A percentile compares a stretch with the other conserved stretches of the same genome.
phyloP scores from a whole-genome alignment of 1,284 basidiomycete genomes.

The Ceratobasidium sp. region DNA sequence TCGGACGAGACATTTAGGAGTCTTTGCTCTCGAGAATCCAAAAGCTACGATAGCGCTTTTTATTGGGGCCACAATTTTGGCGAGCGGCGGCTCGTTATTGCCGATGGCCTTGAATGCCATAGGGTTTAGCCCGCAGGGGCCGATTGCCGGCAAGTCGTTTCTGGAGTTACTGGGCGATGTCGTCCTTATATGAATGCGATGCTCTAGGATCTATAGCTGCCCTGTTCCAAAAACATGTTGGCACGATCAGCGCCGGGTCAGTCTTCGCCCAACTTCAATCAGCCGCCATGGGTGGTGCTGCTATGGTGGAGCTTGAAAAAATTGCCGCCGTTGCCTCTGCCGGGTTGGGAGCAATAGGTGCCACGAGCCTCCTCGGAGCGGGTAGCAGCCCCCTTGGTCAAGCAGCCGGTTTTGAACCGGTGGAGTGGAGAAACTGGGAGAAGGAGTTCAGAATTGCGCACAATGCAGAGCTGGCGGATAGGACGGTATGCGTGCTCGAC shows the following conservation, averaged over 20 bases:
- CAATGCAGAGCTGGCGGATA: not conserved
- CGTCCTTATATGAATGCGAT: not conserved
- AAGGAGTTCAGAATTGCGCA: not conserved
- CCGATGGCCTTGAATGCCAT: conserved; percentile 10
- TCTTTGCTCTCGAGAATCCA: conserved; percentile 19
- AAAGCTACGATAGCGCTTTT: conserved; percentile 21
- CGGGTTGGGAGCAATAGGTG: not conserved
- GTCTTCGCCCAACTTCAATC: conserved; percentile 36
- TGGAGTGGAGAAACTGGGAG: conserved; percentile 37
- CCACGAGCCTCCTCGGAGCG: conserved; percentile 18
- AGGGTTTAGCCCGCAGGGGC: conserved; percentile 27
- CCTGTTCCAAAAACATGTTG: conserved; percentile 9
- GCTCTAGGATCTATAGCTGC: conserved; percentile 19
- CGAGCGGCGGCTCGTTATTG: not conserved
- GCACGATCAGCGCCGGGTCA: conserved; percentile 14
- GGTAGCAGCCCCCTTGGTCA: conserved; percentile 8
- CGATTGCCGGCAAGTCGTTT: conserved; percentile 5
- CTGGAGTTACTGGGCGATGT: not conserved
- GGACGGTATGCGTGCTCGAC: not conserved
- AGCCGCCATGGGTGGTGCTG: conserved; percentile 38
- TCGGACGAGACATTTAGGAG: not conserved
- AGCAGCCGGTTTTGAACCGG: conserved; percentile 16
- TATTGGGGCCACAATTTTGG: conserved; percentile 20
- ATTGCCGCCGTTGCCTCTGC: conserved; percentile 18
- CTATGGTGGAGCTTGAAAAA: conserved; percentile 20